Percentiles rank a stretch among this genome's conserved stretches.
Conservation (phyloP, 129 eudicot genomes). For the Flaveria trinervia region DNA sequence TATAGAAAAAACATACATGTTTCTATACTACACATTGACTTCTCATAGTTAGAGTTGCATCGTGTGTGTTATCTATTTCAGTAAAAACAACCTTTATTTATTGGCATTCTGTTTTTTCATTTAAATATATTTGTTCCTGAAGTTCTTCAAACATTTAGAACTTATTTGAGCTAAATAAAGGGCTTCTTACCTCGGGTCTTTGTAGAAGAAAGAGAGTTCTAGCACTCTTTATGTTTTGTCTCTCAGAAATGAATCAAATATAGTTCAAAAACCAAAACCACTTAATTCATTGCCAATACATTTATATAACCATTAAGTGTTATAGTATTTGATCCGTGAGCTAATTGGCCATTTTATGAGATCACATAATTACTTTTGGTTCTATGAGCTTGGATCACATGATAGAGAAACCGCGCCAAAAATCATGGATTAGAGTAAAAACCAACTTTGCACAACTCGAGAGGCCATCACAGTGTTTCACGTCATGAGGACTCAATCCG, state of each 20-base stretch:
- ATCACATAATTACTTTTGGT: background rate
- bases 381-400: background rate
- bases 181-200: background rate
- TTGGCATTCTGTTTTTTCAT: background rate
- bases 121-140: too few species aligned
- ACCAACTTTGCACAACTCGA: background rate
- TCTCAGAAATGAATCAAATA: too few species aligned
- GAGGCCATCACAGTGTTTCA: too few species aligned
- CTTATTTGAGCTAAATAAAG: background rate
- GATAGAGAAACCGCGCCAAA: too few species aligned
- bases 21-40: background rate
- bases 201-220: too few species aligned
- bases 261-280: too few species aligned
- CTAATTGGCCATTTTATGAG: background rate
- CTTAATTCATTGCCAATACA: too few species aligned
- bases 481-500: too few species aligned
- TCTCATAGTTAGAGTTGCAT: background rate
- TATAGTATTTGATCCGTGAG: too few species aligned
- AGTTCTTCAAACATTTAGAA: too few species aligned
- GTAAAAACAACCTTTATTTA: background rate
- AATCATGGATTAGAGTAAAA: background rate
- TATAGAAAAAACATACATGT: constrained; percentile 2
- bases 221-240: too few species aligned
- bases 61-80: background rate
- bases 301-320: too few species aligned